Base-by-base conservation (phyloP, 768 basidiomycete genomes). In the Pisolithus microcarpus region DNA sequence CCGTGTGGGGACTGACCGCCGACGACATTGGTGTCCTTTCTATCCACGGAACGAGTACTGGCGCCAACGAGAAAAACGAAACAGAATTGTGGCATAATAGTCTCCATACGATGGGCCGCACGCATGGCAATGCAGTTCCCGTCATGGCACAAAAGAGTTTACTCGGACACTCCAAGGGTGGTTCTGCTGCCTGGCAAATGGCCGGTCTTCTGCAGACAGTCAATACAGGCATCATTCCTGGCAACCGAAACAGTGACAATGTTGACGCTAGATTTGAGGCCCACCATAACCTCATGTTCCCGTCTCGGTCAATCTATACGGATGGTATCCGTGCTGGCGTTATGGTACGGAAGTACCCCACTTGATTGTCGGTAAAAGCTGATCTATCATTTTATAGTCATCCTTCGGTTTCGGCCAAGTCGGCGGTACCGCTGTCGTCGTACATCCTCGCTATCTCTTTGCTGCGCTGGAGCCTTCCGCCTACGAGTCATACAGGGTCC, bases 341-440 rank as follows among this genome's bases (percentile, higher is more conserved):
- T 50, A 89, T 92, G 91, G 87, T 87, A 59, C 18, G 79, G 67
- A 18, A 34, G 26, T 26, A 38, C 48, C 42, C 9, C n/a, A 30
- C 4, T n/a, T 8, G 24, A 49, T 16, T 28, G 3, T 24, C 4
- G 2, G 2, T 1, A 26, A 23, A 18, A 36, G 46, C 58, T 11
- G 61, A 8, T 18, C n/a, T 15, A 28, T 7, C 4, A 43, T 43
- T 38, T 7, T 48, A 23, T 56, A 91, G 84, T 93, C 91, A 1
- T 93, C 91, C 13, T 95, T 95, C 70, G 95, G 96, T 56, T 98
- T 98, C 74, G 94, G 96, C 61, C 96, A 97, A 79, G 95, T 97
- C 55, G 96, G 96, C 48, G 96, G 96, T 49, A 88, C 83, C 51
- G 88, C 85, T 40, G 77, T 94, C 56, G 75, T 97, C 60, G 64